phyloP scores from a whole-genome alignment of 2,329 filamentous ascomycete genomes.

The Rhinocladiella mackenziei region DNA sequence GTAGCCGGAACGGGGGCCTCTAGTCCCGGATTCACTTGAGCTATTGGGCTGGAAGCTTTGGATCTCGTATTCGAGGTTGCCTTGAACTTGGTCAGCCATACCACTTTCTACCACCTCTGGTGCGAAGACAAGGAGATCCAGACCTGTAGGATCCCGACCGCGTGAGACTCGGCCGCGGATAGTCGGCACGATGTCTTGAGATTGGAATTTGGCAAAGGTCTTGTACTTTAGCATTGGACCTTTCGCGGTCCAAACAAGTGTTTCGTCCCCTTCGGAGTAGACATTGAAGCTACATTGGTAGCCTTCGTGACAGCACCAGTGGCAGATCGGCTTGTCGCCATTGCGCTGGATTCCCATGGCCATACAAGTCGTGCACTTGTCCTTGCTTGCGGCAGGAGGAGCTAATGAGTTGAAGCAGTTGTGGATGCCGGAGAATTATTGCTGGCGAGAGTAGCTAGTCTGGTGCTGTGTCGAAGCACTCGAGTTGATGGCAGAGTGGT shows the following conservation, averaged over 20 bases:
- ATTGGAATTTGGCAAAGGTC: background rate
- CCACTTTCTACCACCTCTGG: constrained; percentile 5
- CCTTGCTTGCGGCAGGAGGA: background rate
- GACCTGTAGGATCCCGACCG: background rate
- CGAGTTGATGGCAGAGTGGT: no score
- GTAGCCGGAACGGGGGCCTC: no score
- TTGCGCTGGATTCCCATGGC: constrained; percentile 3
- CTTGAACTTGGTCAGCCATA: background rate
- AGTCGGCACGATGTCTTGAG: background rate
- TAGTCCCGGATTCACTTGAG: no score
- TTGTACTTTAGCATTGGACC: background rate
- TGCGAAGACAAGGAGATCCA: constrained; percentile 4
- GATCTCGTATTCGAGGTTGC: background rate
- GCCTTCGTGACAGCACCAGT: background rate
- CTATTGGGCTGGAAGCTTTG: background rate
- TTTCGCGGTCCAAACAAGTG: no score
- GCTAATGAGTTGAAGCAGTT: no score
- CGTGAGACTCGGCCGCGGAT: background rate
- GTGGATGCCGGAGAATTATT: no score
- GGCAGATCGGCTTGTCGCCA: constrained; percentile 6
- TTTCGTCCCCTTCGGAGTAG: no score
- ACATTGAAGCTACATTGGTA: constrained; percentile 1
- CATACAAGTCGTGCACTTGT: constrained; percentile 4
- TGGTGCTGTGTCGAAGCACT: no score
- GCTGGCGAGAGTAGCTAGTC: no score